Conservation (phyloP, 306 rosid genomes). For the Lablab purpureus region DNA sequence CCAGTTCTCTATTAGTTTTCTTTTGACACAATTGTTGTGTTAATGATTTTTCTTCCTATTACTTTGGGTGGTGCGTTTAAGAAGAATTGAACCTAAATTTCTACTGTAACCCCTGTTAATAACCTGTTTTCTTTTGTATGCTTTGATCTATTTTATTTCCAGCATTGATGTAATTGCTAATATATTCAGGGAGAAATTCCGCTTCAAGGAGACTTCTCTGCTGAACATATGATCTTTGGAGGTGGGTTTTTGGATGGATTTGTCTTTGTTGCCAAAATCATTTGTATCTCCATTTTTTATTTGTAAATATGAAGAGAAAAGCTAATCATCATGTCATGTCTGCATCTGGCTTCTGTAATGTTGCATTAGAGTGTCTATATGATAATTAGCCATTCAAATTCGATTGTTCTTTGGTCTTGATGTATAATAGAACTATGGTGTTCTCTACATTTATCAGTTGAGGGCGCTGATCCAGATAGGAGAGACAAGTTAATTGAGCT, state of each 20-base stretch:
- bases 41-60: constrained; percentile 7
- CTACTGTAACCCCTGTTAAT: background rate
- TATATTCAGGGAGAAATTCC: constrained; percentile 89
- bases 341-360: constrained; percentile 21
- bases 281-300: background rate
- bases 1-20: background rate
- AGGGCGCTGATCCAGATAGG: constrained; percentile 84
- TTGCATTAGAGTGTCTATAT: constrained; percentile 23
- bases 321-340: constrained; percentile 25
- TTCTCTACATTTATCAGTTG: constrained; percentile 66
- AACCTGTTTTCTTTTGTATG: constrained; percentile 3
- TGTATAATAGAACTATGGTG: constrained; percentile 22
- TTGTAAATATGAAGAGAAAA: constrained; percentile 29
- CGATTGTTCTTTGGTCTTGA: constrained; percentile 31
- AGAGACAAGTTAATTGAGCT: constrained; percentile 86
- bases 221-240: constrained; percentile 98
- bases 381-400: constrained; percentile 23
- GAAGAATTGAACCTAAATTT: constrained; percentile 4
- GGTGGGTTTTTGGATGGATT: constrained; percentile 58
- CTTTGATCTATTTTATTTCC: constrained; percentile 43
- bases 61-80: background rate
- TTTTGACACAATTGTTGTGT: background rate
- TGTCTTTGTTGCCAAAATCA: constrained; percentile 39
- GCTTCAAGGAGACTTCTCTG: constrained; percentile 96
- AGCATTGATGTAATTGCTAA: constrained; percentile 40